Percentiles rank a stretch among this genome's conserved stretches.
phyloP scores from a whole-genome alignment of 148 eudicot genomes.

The Talinum fruticosum region DNA sequence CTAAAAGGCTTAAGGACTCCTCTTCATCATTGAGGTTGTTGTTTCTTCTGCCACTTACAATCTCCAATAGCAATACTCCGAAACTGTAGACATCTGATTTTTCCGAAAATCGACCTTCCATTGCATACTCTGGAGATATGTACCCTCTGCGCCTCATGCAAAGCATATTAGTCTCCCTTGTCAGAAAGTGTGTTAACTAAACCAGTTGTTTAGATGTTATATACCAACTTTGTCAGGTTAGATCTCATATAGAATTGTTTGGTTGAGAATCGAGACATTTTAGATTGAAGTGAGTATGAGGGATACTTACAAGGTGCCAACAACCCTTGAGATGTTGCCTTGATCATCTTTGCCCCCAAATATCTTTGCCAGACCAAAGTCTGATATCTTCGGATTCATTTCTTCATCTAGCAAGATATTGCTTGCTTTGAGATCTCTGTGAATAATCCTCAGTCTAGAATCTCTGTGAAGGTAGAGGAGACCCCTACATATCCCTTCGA shows the following conservation, averaged over 20 bases:
- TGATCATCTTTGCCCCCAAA: constrained; percentile 29
- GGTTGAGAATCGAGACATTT: too few species aligned
- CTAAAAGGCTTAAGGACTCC: background rate
- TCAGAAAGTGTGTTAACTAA: background rate
- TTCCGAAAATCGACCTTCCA: background rate
- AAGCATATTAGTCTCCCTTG: background rate
- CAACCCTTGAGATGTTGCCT: constrained; percentile 31
- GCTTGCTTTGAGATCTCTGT: too few species aligned
- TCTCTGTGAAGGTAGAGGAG: constrained; percentile 27
- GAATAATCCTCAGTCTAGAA: constrained; percentile 18
- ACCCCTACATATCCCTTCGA: constrained; percentile 30
- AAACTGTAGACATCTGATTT: background rate
- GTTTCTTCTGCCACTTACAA: background rate
- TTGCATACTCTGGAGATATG: background rate
- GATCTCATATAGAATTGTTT: background rate
- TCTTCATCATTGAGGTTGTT: background rate
- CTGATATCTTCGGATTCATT: too few species aligned
- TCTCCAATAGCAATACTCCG: background rate
- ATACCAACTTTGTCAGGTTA: background rate
- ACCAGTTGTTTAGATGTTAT: too few species aligned
- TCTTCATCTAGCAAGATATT: too few species aligned
- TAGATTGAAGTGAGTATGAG: too few species aligned
- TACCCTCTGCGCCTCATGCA: background rate
- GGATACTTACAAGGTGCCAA: constrained; percentile 18
- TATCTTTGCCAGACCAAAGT: background rate